Evolutionary conservation across 805 yeast genomes (phyloP).

Genomic region (Cyberlindnera mississippiensis): DNA sequence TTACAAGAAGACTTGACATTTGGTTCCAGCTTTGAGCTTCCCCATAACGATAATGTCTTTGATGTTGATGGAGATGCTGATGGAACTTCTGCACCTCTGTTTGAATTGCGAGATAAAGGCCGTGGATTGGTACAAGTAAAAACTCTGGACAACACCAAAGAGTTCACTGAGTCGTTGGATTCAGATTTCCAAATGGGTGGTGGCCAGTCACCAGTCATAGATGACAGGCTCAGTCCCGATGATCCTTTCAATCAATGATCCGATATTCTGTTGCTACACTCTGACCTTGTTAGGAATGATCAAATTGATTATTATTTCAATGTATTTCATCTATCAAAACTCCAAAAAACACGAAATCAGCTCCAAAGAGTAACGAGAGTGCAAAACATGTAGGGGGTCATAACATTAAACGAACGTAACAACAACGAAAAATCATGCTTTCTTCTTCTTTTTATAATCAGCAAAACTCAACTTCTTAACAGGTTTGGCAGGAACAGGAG

Average conservation of each 20-base stretch:
- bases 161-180: background rate
- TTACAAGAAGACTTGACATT: background rate
- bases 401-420: background rate
- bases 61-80: background rate
- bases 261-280: background rate
- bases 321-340: too few species aligned
- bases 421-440: conserved; percentile 8
- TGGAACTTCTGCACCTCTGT: background rate
- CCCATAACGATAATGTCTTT: background rate
- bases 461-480: conserved; percentile 69
- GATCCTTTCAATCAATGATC: background rate
- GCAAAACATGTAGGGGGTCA: too few species aligned
- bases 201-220: background rate
- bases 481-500: conserved; percentile 15
- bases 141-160: background rate
- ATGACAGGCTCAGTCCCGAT: background rate
- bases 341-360: too few species aligned
- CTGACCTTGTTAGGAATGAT: too few species aligned
- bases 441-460: conserved; percentile 61
- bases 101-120: too few species aligned
- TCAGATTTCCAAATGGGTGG: background rate
- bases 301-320: too few species aligned
- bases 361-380: too few species aligned
- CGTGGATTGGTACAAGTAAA: background rate
- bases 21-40: too few species aligned